Evolutionary conservation across 2,329 filamentous ascomycete species (phyloP), one percentile per base, ranked within the genome.

Genomic region (Exophiala xenobiotica): DNA sequence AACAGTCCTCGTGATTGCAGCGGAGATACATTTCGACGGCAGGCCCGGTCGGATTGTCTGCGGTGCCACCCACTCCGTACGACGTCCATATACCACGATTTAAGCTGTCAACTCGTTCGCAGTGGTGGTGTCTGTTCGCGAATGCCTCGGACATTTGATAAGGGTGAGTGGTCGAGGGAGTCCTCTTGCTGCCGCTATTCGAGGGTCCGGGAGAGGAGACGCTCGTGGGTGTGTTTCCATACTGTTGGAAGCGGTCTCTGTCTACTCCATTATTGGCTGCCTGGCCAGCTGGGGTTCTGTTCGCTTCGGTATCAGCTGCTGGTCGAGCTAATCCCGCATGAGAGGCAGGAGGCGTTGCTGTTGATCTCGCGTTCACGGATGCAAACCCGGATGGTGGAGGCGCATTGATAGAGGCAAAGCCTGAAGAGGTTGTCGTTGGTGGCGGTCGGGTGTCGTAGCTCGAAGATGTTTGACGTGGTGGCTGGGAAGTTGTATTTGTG

Each of bases 141-240:
- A 63, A 63, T 2, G 61, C 61, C 38, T 63, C 61, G 3, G 61
- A 63, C 56, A 61, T 60, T 33, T 59, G 56, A 40, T 63, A 63
- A 6, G 61, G 61, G 46, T 63, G 61, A 8, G 61, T 63, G 2
- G 61, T 61, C 11, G 61, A 61, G 16, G 59, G 57, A 1, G 59
- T 59, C 7, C 61, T 42, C 40, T 61, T 63, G 14, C 31, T 40
- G n/a, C 46, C 49, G 24, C 56, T 35, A 18, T 29, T 43, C 9
- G 40, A 22, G 7, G 46, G 14, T 16, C 43, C 16, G 1, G 51
- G 33, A 1, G 53, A 44, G 3, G 44, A 44, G 8, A 31, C 29
- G 24, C 46, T 33, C n/a, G 19, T 49, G 7, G 45, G 47, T 2
- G 47, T 35, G 39, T 44, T 31, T 22, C 35, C 12, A 24, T 58